Base-by-base conservation (phyloP, 2,329 filamentous ascomycete genomes). In the Dothistroma pini region DNA sequence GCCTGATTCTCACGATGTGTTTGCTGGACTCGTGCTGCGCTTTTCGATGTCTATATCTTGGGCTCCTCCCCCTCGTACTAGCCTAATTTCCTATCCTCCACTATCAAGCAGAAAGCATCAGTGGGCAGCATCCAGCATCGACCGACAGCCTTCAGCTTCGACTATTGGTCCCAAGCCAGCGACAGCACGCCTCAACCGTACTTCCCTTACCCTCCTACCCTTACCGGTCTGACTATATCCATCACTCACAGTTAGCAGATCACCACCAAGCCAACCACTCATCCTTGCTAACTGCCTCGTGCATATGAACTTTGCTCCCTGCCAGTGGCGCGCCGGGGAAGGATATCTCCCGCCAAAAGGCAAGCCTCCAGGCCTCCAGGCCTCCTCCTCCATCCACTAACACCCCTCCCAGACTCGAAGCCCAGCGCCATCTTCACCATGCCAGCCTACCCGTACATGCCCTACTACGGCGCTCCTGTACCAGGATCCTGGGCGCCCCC, bases 261-360 rank as follows among this genome's bases (percentile, higher is more conserved):
- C 51, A 31, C 58, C 52, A 48, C 16, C 19, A 22, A 44, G 31
- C 41, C 34, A 25, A 41, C 19, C 8, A 35, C 51, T 47, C 52
- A 47, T 55, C 32, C 11, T 53, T 53, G 19, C 51, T 53, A 12
- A 38, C 53, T 54, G 29, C 21, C 56, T 49, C 16, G 52, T 51
- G 34, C 57, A 58, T 48, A 67, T 68, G 67, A 64, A 58, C 54
- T 66, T 66, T 61, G 60, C 66, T n/a, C 66, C 68, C 21, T 69
- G 67, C 60, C 63, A 63, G 50, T 71, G 69, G 69, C 67, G 65
- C 58, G 65, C 63, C 54, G 58, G 60, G 34, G 35, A 60, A 38
- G 67, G 63, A 51, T 69, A 68, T 48, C 63, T 68, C 56, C 66
- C 66, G 41, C 61, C 63, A 49, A 51, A 62, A 58, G 62, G 59